Percentiles rank a stretch among this genome's conserved stretches.
Evolutionary conservation across 1,284 basidiomycete genomes (phyloP).

Genomic region (Anthracocystis setariae): DNA sequence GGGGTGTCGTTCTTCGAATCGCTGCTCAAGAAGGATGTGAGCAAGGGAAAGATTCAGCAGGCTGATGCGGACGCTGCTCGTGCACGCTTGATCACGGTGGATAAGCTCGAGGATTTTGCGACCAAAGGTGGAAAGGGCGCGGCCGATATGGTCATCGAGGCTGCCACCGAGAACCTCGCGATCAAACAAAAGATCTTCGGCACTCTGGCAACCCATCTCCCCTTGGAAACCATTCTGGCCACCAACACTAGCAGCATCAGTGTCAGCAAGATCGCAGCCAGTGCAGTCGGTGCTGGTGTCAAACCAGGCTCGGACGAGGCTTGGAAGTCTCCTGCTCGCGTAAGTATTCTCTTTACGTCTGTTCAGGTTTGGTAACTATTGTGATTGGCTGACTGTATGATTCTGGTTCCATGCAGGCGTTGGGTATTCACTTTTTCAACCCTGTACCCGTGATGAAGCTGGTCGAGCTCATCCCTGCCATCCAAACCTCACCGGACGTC

Average conservation of each 20-base stretch:
- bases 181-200: conserved; percentile 85
- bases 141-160: conserved; percentile 91
- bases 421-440: conserved; percentile 92
- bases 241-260: conserved; percentile 94
- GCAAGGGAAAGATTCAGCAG: conserved; percentile 80
- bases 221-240: conserved; percentile 82
- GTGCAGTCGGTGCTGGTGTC: conserved; percentile 54
- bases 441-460: conserved; percentile 79
- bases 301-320: conserved; percentile 43
- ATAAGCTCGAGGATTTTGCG: conserved; percentile 45
- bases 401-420: conserved; percentile 19
- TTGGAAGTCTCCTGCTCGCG: conserved; percentile 46
- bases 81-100: conserved; percentile 40
- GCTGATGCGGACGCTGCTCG: conserved; percentile 79
- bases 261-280: conserved; percentile 88
- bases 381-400: too few species aligned
- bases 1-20: conserved; percentile 76
- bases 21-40: conserved; percentile 86
- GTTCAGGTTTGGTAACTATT: too few species aligned
- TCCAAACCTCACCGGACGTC: conserved; percentile 85
- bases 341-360: conserved; percentile 17
- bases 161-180: conserved; percentile 84
- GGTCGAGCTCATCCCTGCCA: conserved; percentile 88
- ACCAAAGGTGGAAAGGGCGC: conserved; percentile 72
- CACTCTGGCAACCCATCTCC: conserved; percentile 76